Evolutionary conservation across 345 rosid genomes (phyloP).

Genomic region (Eucalyptus erythrocorys): DNA sequence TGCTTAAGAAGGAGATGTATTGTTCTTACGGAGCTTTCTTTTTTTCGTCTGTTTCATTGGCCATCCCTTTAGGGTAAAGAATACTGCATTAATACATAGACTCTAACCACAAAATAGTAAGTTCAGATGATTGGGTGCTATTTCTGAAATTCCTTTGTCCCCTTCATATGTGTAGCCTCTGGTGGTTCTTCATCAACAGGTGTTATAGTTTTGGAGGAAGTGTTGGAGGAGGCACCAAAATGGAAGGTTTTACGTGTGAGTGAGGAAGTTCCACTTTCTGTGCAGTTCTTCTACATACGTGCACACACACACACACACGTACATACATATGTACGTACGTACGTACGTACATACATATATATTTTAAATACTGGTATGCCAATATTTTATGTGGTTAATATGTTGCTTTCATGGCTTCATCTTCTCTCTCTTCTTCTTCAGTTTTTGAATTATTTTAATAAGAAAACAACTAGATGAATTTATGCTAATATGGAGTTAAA

Average conservation of each 20-base stretch:
- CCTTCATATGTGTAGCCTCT: conserved; percentile 11
- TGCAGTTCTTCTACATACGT: not conserved
- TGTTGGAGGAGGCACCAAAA: conserved; percentile 86
- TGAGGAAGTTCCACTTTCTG: conserved; percentile 57
- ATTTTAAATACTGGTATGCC: not conserved
- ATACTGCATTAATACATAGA: not conserved
- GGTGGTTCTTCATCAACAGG: conserved; percentile 23
- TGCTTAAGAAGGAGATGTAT: not conserved
- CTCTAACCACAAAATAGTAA: not conserved
- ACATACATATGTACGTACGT: not conserved
- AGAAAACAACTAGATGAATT: not conserved
- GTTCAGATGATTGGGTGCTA: not conserved
- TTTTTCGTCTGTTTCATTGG: not conserved
- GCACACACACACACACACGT: not conserved
- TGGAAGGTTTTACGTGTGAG: conserved; percentile 99
- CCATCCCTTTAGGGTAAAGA: not conserved
- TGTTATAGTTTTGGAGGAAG: conserved; percentile 51
- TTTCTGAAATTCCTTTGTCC: not conserved
- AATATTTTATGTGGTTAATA: not conserved
- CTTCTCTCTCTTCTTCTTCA: not conserved
- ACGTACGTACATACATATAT: not conserved
- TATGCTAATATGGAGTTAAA: not conserved
- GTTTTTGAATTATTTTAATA: not conserved
- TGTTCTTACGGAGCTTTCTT: not conserved
- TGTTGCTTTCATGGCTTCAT: not conserved